Percentiles rank a stretch among this genome's conserved stretches.
These are phyloP conservation scores for Viridothelium virens DNA, from an alignment of 495 filamentous ascomycete species.

Conservation along the genomic window DNA sequence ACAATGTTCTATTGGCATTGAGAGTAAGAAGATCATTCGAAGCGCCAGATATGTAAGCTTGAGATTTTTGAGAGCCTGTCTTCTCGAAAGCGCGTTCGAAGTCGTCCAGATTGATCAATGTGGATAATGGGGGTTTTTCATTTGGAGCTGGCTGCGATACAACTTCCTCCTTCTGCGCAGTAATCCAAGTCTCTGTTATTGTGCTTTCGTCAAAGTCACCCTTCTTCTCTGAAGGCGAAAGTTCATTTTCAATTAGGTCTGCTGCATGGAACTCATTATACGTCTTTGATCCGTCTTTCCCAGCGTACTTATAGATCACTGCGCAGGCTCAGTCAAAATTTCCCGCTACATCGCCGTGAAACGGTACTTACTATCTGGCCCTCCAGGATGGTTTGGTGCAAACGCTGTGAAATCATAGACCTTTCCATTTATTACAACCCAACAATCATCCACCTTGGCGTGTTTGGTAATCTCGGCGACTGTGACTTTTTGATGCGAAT, in stretches of 20 bases:
- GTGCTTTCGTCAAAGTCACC: slow-evolving; percentile 24
- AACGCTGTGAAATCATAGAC: slow-evolving; percentile 27
- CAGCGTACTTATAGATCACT: slow-evolving; percentile 27
- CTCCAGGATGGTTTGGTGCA: slow-evolving; percentile 27
- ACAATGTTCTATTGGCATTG: slow-evolving; percentile 49
- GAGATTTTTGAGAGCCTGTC: slow-evolving; percentile 60
- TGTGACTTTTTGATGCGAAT: slow-evolving; percentile 14
- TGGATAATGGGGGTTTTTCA: slow-evolving; percentile 58
- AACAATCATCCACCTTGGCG: slow-evolving; percentile 24
- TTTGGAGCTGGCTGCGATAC: slow-evolving; percentile 28
- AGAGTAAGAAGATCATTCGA: slow-evolving; percentile 69
- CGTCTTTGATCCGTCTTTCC: slow-evolving; percentile 25
- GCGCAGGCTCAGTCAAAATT: neutral
- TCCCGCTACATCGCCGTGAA: neutral
- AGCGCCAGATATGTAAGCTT: slow-evolving; percentile 77
- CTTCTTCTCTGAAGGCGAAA: slow-evolving; percentile 20
- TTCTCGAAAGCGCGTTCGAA: slow-evolving; percentile 58
- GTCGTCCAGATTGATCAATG: slow-evolving; percentile 57
- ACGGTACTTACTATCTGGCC: slow-evolving; percentile 19
- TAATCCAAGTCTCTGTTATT: slow-evolving; percentile 20
- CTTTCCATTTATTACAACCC: slow-evolving; percentile 28
- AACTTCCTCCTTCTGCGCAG: slow-evolving; percentile 20
- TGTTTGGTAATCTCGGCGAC: slow-evolving; percentile 24
- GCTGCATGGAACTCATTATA: slow-evolving; percentile 24
- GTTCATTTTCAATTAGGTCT: slow-evolving; percentile 19